Evolutionary conservation across 2,329 filamentous ascomycete species (phyloP).

Genomic region (Fusarium penzigii): DNA sequence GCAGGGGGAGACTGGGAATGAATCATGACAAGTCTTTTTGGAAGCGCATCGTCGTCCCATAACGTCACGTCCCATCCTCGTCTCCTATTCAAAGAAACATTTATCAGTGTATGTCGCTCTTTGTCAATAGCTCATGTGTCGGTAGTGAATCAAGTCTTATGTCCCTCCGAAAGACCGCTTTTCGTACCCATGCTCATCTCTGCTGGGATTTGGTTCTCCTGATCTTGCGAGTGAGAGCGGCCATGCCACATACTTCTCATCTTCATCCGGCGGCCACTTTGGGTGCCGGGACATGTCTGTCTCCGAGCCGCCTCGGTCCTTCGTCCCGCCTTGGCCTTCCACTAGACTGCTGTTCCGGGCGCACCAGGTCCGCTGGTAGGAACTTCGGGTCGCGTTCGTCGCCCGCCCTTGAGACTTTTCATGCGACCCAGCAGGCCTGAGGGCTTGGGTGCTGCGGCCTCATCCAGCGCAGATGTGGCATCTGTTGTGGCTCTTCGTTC

Average conservation of each 20-base stretch:
- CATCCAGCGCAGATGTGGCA: slow-evolving; percentile 39
- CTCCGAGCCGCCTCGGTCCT: slow-evolving; percentile 18
- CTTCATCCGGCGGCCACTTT: slow-evolving; percentile 2
- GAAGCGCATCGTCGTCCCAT: slow-evolving; percentile 9
- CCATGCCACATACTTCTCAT: slow-evolving; percentile 6
- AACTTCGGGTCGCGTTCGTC: slow-evolving; percentile 42
- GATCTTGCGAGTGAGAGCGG: slow-evolving; percentile 12
- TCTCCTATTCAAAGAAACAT: slow-evolving; percentile 6
- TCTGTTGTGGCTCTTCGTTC: slow-evolving; percentile 69
- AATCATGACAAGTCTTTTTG: too few species aligned
- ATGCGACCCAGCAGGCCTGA: slow-evolving; percentile 75
- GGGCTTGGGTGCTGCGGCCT: slow-evolving; percentile 45
- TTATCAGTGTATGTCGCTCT: slow-evolving; percentile 5
- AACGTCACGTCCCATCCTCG: slow-evolving; percentile 11
- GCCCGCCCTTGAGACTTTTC: slow-evolving; percentile 77
- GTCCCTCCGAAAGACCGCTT: neutral
- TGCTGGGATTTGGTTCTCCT: slow-evolving; percentile 25
- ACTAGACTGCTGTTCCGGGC: slow-evolving; percentile 45
- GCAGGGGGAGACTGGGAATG: too few species aligned
- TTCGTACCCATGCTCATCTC: slow-evolving; percentile 11
- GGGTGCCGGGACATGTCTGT: slow-evolving; percentile 10
- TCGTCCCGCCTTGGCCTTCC: slow-evolving; percentile 26
- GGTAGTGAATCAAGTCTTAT: too few species aligned
- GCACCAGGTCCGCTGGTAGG: slow-evolving; percentile 37
- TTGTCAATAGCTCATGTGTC: neutral